Base-by-base conservation (phyloP, 1,284 basidiomycete genomes). In the Boletellus deceptivus region DNA sequence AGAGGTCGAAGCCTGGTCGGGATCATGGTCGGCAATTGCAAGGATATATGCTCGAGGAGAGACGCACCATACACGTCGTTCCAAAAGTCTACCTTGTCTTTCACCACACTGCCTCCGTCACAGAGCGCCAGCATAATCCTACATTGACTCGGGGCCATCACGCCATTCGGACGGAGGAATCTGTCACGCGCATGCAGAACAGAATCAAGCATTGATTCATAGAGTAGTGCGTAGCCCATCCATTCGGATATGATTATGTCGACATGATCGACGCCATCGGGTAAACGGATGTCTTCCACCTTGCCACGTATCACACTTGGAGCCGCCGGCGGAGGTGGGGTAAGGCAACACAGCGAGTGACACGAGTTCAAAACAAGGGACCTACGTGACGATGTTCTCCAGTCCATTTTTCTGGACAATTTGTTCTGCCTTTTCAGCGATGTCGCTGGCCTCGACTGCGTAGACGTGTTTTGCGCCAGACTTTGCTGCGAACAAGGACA, bases 121-220 rank as follows among this genome's bases (percentile, higher is more conserved):
- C 91, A 91, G 6, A 93, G 80, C 3, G 80, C 84, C 18, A 98
- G 72, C 72, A 91, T 83, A 74, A 99, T 91, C 55, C 85, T 80
- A 54, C 86, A 91, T 63, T 98, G 91, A 59, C 89, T 93, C 0
- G 96, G 96, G 0, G 88, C 93, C 82, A 99, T 86, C n/a, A 98
- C 72, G 1, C 94, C 77, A 7, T 69, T 73, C 0, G 84, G 79
- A 37, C 76, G 75, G 39, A 98, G 76, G 73, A 93, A 98, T 16
- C 85, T 80, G 66, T 97, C 92, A 22, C 94, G 79, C 0, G 95
- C 95, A 50, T 76, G 73, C 10, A 99, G 74, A 6, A 98, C 96
- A 0, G 93, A 97, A 68, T 98, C 95, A 22, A 98, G 80, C 96
- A 98, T 98, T 41, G 89, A 92, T 71, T 99, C 96, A 70, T 98